A percentile compares a stretch with the other conserved stretches of the same genome.
These are phyloP conservation scores for Beta lomatogona DNA, from an alignment of 179 eudicot species.

Conservation along the genomic window DNA sequence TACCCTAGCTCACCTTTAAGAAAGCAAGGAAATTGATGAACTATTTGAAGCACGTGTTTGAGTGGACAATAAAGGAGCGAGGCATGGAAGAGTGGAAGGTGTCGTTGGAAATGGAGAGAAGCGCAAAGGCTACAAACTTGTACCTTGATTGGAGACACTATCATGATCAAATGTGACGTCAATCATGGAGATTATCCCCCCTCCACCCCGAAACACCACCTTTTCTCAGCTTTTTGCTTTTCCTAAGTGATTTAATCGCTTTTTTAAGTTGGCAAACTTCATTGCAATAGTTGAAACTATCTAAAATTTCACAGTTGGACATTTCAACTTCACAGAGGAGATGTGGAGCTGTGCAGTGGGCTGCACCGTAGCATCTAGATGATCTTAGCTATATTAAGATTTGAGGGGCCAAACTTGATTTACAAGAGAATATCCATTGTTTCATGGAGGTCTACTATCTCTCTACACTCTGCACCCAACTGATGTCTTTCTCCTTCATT, in stretches of 20 bases:
- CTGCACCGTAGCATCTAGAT: neutral
- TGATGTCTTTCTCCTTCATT: neutral
- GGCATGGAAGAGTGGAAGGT: neutral
- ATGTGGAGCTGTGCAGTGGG: neutral
- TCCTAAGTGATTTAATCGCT: neutral
- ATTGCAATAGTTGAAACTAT: neutral
- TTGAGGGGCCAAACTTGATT: neutral
- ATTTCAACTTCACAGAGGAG: neutral
- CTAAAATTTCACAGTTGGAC: neutral
- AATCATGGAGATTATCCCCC: no score
- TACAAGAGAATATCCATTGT: neutral
- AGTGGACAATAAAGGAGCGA: neutral
- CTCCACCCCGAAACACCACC: no score
- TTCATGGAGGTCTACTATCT: neutral
- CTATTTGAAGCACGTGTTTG: neutral
- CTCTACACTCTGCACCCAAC: neutral
- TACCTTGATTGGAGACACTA: neutral
- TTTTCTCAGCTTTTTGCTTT: neutral
- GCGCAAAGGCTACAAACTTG: neutral
- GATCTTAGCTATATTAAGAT: no score
- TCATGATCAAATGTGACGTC: neutral
- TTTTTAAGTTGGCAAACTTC: neutral
- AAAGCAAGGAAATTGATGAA: neutral
- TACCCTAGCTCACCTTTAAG: neutral
- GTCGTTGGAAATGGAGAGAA: neutral